Base-by-base conservation (phyloP, 2,329 filamentous ascomycete species). In the Calonectria pseudoturangicola region DNA sequence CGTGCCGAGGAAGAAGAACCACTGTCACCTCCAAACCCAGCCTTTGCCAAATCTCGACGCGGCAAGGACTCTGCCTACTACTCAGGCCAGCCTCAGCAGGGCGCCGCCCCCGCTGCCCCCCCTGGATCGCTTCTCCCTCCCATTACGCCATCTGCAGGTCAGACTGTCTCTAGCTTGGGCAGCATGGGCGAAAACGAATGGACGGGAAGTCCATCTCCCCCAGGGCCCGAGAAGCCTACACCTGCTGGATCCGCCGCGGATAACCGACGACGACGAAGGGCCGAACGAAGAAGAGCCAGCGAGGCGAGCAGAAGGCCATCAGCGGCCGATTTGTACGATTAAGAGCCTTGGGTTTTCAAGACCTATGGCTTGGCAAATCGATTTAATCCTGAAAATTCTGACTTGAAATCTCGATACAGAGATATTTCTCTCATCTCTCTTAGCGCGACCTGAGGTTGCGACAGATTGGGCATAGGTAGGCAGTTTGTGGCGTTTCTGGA, bases 51-150 rank as follows among this genome's bases (percentile, higher is more conserved):
- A 50, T 87, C 86, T 0, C 84, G 85, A 71, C 86, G 87, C 77
- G 84, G 82, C 13, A 92, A 92, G 77, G 91, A 93, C 78, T 91
- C 89, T 54, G 89, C 89, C 10, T 92, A 92, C 77, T 92, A 91
- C 78, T 91, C 89, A 3, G 89, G 89, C n/a, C 81, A 81, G 58
- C 77, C 75, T 10, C 83, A 86, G 3, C 85, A 86, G 18, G 84
- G 86, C n/a, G 86, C 85, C 9, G 83, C 86, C 2, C 81, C 83
- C 18, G 43, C 43, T 25, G 7, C 45, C 25, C 45, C 45, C 6
- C 25, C 33, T 13, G 75, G 73, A 13, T 68, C 74, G 66, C 51
- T 56, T n/a, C 27, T 63, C 3, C 68, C 51, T 28, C 70, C 70
- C 13, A 50, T 48, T n/a, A 72, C 72, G 18, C 84, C 84, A 0